These are phyloP conservation scores for Termitomyces eurrhizus DNA, from an alignment of 768 basidiomycete species.

Conservation along the genomic window DNA sequence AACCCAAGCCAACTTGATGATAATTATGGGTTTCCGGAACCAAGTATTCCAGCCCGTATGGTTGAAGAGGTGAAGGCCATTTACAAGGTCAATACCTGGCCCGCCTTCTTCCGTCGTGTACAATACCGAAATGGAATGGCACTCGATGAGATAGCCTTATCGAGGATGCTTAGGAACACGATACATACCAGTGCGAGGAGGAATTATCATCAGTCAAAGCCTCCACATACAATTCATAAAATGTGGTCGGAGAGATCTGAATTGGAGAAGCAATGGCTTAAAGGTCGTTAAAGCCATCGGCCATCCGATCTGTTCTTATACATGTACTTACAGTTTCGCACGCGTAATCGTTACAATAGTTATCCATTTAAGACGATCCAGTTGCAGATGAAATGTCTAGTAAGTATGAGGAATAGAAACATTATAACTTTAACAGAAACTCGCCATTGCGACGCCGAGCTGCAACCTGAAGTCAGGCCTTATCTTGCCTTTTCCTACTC, in stretches of 20 bases:
- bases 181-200: slow-evolving; percentile 28
- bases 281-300: background rate
- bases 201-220: slow-evolving; percentile 23
- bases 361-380: too few species aligned
- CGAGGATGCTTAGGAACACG: slow-evolving; percentile 33
- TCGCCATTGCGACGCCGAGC: too few species aligned
- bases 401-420: too few species aligned
- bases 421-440: too few species aligned
- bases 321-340: too few species aligned
- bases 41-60: slow-evolving; percentile 34
- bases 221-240: background rate
- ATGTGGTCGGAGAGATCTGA: slow-evolving; percentile 5
- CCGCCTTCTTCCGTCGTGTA: slow-evolving; percentile 34
- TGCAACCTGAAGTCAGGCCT: too few species aligned
- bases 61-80: slow-evolving; percentile 42
- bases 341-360: too few species aligned
- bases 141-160: slow-evolving; percentile 31
- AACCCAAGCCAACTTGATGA: slow-evolving; percentile 28
- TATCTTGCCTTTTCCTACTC: too few species aligned
- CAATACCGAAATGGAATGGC: slow-evolving; percentile 25
- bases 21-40: slow-evolving; percentile 41
- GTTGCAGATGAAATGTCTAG: too few species aligned
- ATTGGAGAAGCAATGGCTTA: slow-evolving; percentile 14
- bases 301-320: background rate
- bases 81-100: slow-evolving; percentile 37